Evolutionary conservation across 192 early-diverging fungal genomes (phyloP), one percentile per base, ranked within the genome.

Genomic region (Coemansia sp.): DNA sequence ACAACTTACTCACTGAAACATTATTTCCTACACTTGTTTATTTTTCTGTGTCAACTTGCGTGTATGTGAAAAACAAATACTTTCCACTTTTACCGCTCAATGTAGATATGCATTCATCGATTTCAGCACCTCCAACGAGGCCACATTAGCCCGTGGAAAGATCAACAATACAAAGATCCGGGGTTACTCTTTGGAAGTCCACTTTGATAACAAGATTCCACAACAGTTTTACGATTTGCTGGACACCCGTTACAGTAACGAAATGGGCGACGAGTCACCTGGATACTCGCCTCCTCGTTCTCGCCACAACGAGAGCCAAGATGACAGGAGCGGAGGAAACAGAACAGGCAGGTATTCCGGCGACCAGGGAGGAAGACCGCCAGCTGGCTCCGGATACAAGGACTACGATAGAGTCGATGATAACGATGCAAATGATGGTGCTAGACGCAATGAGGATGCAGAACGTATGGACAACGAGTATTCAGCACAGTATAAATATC

Each of bases 71-170:
- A 15, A 55, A 55, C 9, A 6, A 55, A 22, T 3, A 32, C 32
- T 32, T 32, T 32, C 32, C 32, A 32, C 32, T 32, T 46, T 12
- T 62, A 21, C 41, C 39, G 39, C 2, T 4, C 41, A 12, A 3
- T 69, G 49, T 82, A 82, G 79, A 65, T 73, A 65, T 67, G 71
- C 79, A 47, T 77, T 82, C 51, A 56, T 82, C 54, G 79, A 77
- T 18, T 82, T 73, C 54, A 67, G 69, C 7, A 41, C 48, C 16
- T 71, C 71, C 9, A 74, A 52, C 46, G 67, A 73, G 52, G 79
- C 79, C 40, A 75, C 74, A 8, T 19, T 60, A 11, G 74, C 74
- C 10, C 74, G 79, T 39, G 60, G 67, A 58, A 73, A 66, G 43
- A 57, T 82, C 62, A 67, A 73, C 37, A 64, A 74, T 40, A 51